phyloP scores from a whole-genome alignment of 495 filamentous ascomycete genomes.

The Aspergillus panamensis region DNA sequence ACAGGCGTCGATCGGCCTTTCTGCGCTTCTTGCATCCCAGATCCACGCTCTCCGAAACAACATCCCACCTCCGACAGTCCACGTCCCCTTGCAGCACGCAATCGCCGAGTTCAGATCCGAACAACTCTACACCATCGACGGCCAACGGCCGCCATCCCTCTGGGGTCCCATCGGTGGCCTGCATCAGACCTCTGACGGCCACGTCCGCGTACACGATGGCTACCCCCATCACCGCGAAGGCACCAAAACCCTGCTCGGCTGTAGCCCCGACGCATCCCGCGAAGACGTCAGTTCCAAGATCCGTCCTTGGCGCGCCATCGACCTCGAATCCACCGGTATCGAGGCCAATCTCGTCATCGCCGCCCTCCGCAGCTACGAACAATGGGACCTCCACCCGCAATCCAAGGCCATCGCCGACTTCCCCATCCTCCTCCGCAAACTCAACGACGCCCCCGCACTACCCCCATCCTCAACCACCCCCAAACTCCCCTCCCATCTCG shows the following conservation, averaged over 20 bases:
- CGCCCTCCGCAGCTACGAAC: constrained; percentile 32
- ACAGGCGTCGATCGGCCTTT: constrained; percentile 42
- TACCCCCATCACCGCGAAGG: constrained; percentile 41
- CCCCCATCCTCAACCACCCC: background rate
- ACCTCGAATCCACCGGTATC: constrained; percentile 35
- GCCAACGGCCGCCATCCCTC: constrained; percentile 20
- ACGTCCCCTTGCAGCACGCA: constrained; percentile 36
- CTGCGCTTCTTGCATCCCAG: constrained; percentile 37
- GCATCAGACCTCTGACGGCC: constrained; percentile 41
- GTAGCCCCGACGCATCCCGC: constrained; percentile 23
- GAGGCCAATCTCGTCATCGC: constrained; percentile 34
- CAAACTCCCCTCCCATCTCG: constrained; percentile 11
- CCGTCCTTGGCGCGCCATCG: constrained; percentile 29
- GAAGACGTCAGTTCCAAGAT: constrained; percentile 32
- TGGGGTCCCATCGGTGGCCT: constrained; percentile 43
- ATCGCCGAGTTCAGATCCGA: constrained; percentile 45
- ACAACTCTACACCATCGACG: constrained; percentile 35
- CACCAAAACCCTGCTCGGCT: constrained; percentile 34
- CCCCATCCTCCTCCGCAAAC: constrained; percentile 35
- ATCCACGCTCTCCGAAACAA: constrained; percentile 27
- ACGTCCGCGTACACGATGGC: constrained; percentile 44
- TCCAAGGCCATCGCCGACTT: constrained; percentile 33
- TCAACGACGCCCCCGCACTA: constrained; percentile 21
- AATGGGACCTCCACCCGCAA: constrained; percentile 44
- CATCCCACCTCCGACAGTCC: constrained; percentile 24